Conservation (phyloP, 345 rosid genomes). For the Ailanthus altissimus region DNA sequence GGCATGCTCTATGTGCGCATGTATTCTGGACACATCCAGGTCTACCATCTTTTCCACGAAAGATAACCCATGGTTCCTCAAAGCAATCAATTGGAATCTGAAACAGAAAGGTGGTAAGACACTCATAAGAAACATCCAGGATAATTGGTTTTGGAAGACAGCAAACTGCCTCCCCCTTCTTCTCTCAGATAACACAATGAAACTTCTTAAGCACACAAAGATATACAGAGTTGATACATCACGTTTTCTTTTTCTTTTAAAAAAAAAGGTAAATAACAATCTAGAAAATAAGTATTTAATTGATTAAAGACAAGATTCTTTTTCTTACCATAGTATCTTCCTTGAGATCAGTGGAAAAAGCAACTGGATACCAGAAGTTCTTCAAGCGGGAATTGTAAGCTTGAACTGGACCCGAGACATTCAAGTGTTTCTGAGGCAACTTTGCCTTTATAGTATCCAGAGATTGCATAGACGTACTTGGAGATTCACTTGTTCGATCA, state of each 20-base stretch:
- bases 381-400: slow-evolving; percentile 68
- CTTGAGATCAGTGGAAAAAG: slow-evolving; percentile 81
- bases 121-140: not conserved
- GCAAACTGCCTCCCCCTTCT: no score
- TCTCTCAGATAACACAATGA: no score
- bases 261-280: no score
- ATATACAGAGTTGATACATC: no score
- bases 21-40: slow-evolving; percentile 95
- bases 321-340: slow-evolving; percentile 79
- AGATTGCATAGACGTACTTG: slow-evolving; percentile 49
- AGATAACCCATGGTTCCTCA: slow-evolving; percentile 94
- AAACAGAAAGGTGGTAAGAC: slow-evolving; percentile 18
- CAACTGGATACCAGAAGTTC: slow-evolving; percentile 96
- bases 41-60: slow-evolving; percentile 87
- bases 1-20: slow-evolving; percentile 98
- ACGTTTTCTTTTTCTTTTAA: not conserved
- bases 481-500: slow-evolving; percentile 46
- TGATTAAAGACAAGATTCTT: slow-evolving; percentile 4
- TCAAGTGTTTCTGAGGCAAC: slow-evolving; percentile 61
- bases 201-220: not conserved
- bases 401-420: slow-evolving; percentile 91
- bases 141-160: not conserved
- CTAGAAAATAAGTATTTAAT: not conserved
- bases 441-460: slow-evolving; percentile 43
- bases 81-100: slow-evolving; percentile 96